Base-by-base conservation (phyloP, 352 stramenopile species). In the Pseudoperonospora humuli region DNA sequence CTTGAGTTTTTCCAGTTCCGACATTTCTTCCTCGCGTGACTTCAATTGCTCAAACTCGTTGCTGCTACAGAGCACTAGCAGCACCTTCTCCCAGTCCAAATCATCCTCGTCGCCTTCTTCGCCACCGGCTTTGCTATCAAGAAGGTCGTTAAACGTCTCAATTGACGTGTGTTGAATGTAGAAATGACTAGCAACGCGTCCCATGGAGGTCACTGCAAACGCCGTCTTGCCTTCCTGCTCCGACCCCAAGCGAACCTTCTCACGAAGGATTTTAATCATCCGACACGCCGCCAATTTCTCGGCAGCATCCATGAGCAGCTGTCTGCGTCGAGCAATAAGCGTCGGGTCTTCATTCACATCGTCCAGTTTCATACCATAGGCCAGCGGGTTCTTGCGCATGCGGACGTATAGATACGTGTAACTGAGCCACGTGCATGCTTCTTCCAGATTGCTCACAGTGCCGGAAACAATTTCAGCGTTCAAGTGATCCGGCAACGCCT, bases 381-480 rank as follows among this genome's bases (percentile, higher is more conserved):
- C 85, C 21, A 99, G 50, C 9, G 97, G 97, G 55, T 99, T 99
- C 53, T 96, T 96, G 26, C 82, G 75, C 95, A 99, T 99, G 20
- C 96, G 81, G 8, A 99, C 93, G 59, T 97, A 97, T n/a, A 99
- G 54, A 67, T 99, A 99, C 8, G 97, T 99, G 64, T 97, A 97
- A 35, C 81, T 93, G 23, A 99, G 77, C 96, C 96, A 99, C 29
- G 87, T 81, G 10, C 95, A 93, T 2, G 93, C 96, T 61, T 99
- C 95, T 3, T 93, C 64, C 4, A 99, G 75, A 43, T 96, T 99
- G 13, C 92, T 98, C 10, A 99, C 95, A 0, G 96, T 99, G 3
- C 96, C 96, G 2, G 94, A 96, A 5, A 98, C 94, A 37, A 99
- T 96, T 59, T 99, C 97, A 4, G 96, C 96, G 62, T 99, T 99